phyloP scores from a whole-genome alignment of 768 basidiomycete genomes.

The Kwoniella bestiolae region DNA sequence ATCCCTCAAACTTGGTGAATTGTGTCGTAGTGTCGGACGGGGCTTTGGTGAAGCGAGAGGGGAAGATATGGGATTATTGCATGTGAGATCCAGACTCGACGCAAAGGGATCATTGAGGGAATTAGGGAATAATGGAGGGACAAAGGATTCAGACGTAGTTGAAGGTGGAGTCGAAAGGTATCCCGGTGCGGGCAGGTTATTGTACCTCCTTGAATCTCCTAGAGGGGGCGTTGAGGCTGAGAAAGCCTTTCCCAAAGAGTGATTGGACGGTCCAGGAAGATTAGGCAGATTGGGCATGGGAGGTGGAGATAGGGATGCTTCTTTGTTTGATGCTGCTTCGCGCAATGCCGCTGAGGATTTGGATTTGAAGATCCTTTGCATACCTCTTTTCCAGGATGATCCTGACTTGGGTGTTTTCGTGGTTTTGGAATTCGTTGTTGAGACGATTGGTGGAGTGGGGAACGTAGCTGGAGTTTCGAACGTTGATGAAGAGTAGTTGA shows the following conservation, averaged over 20 bases:
- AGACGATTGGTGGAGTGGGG: background rate
- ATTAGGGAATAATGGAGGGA: slow-evolving; percentile 13
- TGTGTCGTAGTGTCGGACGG: slow-evolving; percentile 24
- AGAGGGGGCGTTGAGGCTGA: slow-evolving; percentile 48
- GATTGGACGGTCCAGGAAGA: slow-evolving; percentile 12
- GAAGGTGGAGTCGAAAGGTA: slow-evolving; percentile 25
- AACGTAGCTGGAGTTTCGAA: slow-evolving; percentile 10
- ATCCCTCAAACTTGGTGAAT: slow-evolving; percentile 47
- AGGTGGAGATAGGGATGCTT: slow-evolving; percentile 28
- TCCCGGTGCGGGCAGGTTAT: slow-evolving; percentile 7
- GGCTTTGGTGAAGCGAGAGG: background rate
- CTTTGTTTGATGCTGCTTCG: slow-evolving; percentile 28
- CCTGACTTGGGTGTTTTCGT: slow-evolving; percentile 25
- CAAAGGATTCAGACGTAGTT: slow-evolving; percentile 15
- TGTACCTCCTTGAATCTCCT: slow-evolving; percentile 21
- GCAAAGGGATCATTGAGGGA: slow-evolving; percentile 46
- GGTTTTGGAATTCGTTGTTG: slow-evolving; percentile 1
- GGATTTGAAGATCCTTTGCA: slow-evolving; percentile 47
- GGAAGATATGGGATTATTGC: slow-evolving; percentile 24
- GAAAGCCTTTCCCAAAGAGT: slow-evolving; percentile 44
- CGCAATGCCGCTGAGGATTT: slow-evolving; percentile 46
- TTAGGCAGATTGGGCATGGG: slow-evolving; percentile 21
- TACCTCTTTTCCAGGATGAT: slow-evolving; percentile 43
- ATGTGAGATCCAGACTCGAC: slow-evolving; percentile 35
- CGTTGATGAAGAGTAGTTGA: slow-evolving; percentile 26